These are phyloP conservation scores for Hemileccinum rubropunctum DNA, from an alignment of 768 basidiomycete species.

Conservation along the genomic window DNA sequence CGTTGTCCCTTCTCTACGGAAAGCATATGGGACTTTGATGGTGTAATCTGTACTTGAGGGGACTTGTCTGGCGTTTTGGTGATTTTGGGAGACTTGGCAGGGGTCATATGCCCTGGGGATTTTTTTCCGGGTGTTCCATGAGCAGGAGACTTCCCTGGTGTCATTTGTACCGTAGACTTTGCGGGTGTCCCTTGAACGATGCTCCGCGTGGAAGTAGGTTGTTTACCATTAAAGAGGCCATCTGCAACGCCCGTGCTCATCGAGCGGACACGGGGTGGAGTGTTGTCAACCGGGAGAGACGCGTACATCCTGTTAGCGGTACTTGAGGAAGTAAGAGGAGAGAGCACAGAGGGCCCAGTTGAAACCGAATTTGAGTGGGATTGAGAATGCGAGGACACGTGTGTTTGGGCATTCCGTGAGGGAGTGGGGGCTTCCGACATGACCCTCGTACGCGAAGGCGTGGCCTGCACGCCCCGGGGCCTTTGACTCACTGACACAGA, in stretches of 20 bases:
- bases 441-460: slow-evolving; percentile 42
- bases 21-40: slow-evolving; percentile 14
- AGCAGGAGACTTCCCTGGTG: slow-evolving; percentile 17
- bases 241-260: slow-evolving; percentile 16
- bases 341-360: slow-evolving; percentile 17
- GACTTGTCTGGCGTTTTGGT: slow-evolving; percentile 21
- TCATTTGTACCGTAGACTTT: slow-evolving; percentile 15
- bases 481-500: slow-evolving; percentile 17
- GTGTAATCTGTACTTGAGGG: slow-evolving; percentile 20
- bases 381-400: slow-evolving; percentile 21
- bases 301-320: slow-evolving; percentile 32
- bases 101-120: slow-evolving; percentile 18
- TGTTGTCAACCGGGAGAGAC: slow-evolving; percentile 24
- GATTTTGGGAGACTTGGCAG: slow-evolving; percentile 23
- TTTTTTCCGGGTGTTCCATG: slow-evolving; percentile 23
- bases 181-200: slow-evolving; percentile 13
- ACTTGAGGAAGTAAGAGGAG: slow-evolving; percentile 40
- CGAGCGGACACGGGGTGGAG: slow-evolving; percentile 14
- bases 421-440: slow-evolving; percentile 39
- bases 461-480: slow-evolving; percentile 26
- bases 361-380: slow-evolving; percentile 27
- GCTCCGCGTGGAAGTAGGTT: slow-evolving; percentile 13
- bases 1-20: slow-evolving; percentile 19
- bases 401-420: slow-evolving; percentile 23
- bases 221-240: slow-evolving; percentile 9